These are phyloP conservation scores for Crithidia bombi DNA, from an alignment of 208 protist genomes.

Conservation along the genomic window DNA sequence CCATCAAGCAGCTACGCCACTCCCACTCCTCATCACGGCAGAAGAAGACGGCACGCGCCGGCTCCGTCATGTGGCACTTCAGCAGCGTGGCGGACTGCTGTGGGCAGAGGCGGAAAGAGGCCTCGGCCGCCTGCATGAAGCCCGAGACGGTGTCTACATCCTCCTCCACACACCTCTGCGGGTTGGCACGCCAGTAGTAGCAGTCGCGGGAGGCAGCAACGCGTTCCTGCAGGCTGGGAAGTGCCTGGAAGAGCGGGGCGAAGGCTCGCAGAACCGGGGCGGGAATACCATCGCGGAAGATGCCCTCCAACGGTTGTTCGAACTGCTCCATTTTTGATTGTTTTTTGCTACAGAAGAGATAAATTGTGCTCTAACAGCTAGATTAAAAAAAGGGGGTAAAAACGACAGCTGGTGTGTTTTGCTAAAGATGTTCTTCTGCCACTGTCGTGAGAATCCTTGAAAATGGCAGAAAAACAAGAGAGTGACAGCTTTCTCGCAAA, in stretches of 20 bases:
- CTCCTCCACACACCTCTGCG: conserved; percentile 85
- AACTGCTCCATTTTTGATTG: conserved; percentile 76
- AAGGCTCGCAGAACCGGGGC: conserved; percentile 88
- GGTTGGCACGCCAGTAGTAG: conserved; percentile 92
- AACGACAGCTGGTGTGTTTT: too few species aligned
- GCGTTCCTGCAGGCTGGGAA: conserved; percentile 79
- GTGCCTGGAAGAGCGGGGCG: conserved; percentile 87
- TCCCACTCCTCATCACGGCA: conserved; percentile 93
- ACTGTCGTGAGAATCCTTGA: too few species aligned
- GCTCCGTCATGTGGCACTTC: conserved; percentile 94
- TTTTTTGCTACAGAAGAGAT: neutral
- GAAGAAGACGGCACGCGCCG: conserved; percentile 87
- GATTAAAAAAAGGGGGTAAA: neutral
- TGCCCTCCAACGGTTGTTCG: conserved; percentile 83
- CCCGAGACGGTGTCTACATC: conserved; percentile 75
- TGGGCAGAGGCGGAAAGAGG: conserved; percentile 88
- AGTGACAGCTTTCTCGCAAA: neutral
- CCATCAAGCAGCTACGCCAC: conserved; percentile 93
- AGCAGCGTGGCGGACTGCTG: conserved; percentile 90
- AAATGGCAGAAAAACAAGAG: neutral
- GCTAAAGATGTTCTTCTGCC: too few species aligned
- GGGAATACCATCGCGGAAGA: conserved; percentile 92
- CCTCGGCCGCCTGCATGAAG: conserved; percentile 91
- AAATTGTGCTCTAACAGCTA: neutral
- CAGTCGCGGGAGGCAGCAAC: conserved; percentile 74